Evolutionary conservation across 1,284 basidiomycete species (phyloP).

Genomic region (Ceratobasidium sp.): DNA sequence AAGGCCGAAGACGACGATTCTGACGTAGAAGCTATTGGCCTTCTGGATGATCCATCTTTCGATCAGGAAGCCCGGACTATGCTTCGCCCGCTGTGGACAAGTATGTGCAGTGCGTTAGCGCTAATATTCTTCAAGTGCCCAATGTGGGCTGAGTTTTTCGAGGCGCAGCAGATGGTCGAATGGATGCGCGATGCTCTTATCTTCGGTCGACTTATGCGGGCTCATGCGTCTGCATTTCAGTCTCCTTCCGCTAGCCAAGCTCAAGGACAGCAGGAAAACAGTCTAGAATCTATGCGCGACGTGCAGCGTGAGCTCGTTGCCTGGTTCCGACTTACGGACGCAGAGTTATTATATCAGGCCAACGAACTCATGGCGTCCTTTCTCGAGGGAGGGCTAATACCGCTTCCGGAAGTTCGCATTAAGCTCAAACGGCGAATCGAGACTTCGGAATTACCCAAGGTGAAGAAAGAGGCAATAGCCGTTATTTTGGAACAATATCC

Average conservation of each 20-base stretch:
- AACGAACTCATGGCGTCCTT: constrained; percentile 85
- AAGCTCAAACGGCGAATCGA: constrained; percentile 14
- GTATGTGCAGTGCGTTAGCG: constrained; percentile 84
- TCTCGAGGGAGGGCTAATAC: constrained; percentile 64
- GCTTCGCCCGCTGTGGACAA: constrained; percentile 82
- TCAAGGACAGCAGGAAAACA: constrained; percentile 59
- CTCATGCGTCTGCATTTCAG: constrained; percentile 84
- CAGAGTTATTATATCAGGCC: constrained; percentile 89
- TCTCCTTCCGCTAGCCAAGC: constrained; percentile 63
- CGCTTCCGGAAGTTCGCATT: background rate
- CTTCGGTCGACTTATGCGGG: constrained; percentile 87
- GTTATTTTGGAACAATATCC: constrained; percentile 29
- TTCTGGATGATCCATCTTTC: constrained; percentile 50
- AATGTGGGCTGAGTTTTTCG: constrained; percentile 84
- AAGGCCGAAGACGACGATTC: constrained; percentile 70
- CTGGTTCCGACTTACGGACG: constrained; percentile 93
- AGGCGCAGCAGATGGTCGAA: constrained; percentile 85
- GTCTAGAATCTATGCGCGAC: constrained; percentile 68
- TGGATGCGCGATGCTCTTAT: constrained; percentile 99
- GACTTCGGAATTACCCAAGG: constrained; percentile 4
- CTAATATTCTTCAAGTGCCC: constrained; percentile 88
- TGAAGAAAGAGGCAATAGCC: constrained; percentile 14
- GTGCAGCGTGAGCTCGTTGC: constrained; percentile 82
- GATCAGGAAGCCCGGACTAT: constrained; percentile 62
- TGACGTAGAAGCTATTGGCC: constrained; percentile 51